Evolutionary conservation across 164 flowering plant genomes (phyloP), one percentile per base, ranked within the genome.

Genomic region (Vitis cinerea): DNA sequence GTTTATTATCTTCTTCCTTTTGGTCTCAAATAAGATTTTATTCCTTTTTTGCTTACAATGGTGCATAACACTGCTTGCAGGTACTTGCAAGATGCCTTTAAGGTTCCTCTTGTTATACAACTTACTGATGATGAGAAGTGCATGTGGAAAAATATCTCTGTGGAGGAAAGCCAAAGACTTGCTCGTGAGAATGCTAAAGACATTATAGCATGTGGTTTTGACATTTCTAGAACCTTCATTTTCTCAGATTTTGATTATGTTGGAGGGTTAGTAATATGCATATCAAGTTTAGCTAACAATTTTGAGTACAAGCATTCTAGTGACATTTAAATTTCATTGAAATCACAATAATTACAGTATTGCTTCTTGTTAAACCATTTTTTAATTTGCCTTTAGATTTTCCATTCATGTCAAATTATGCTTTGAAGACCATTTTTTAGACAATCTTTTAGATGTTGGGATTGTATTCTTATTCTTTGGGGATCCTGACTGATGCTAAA

Each of bases 131-230:
- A 95, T 84, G 98, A 95, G 81, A 93, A 95, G 72, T 95, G 85
- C 81, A 83, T 91, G 87, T 95, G 98, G 98, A 95, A 95, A 81
- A 84, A 88, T 77, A 79, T 95, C 14, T 73, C 97, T 1, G 88
- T 95, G 68, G 99, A 95, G 79, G 99, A 93, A 77, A 84, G 92
- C 80, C 79, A 84, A 56, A 84, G 97, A 71, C 92, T 95, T 67
- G 99, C 98, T 0, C 90, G 94, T 44, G 98, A 95, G 70, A 95
- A 95, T 86, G 98, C 99, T 29, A 95, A 91, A 74, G 99, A 95
- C 74, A 95, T 93, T 29, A 95, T 95, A 79, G 99, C 98, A 27
- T 95, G 99, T 84, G 99, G 99, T n/a, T 93, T 95, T 79, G 99
- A 95, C 70, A 66, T 93, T 57, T 73, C 93, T 4, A 86, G 70